These are phyloP conservation scores for Claviceps paspali DNA, from an alignment of 2,329 filamentous ascomycete species.

Conservation along the genomic window DNA sequence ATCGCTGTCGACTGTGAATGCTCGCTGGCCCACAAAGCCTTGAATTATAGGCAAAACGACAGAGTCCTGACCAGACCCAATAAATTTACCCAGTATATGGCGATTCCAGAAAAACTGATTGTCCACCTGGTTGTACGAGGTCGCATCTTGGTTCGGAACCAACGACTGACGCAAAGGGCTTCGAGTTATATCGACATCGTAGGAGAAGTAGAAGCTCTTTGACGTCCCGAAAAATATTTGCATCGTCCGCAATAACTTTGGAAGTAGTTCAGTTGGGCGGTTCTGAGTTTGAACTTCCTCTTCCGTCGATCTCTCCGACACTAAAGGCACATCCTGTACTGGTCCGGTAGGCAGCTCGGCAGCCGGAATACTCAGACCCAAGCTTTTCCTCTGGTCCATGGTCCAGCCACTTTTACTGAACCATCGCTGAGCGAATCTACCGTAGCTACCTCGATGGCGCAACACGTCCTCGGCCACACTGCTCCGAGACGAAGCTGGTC, in stretches of 20 bases:
- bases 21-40: slow-evolving; percentile 78
- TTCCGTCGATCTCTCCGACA: slow-evolving; percentile 22
- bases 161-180: slow-evolving; percentile 27
- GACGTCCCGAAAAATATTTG: slow-evolving; percentile 72
- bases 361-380: slow-evolving; percentile 45
- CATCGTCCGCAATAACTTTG: slow-evolving; percentile 71
- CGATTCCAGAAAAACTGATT: slow-evolving; percentile 84
- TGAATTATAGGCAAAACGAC: slow-evolving; percentile 76
- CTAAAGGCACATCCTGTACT: slow-evolving; percentile 8
- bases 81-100: slow-evolving; percentile 57
- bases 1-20: slow-evolving; percentile 56
- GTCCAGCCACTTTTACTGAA: slow-evolving; percentile 77
- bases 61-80: slow-evolving; percentile 53
- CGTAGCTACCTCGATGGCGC: slow-evolving; percentile 66
- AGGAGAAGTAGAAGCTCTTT: slow-evolving; percentile 85
- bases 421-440: slow-evolving; percentile 80
- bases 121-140: slow-evolving; percentile 60
- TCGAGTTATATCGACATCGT: slow-evolving; percentile 82
- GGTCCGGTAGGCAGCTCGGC: slow-evolving; percentile 7
- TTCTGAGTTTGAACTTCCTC: slow-evolving; percentile 16
- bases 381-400: slow-evolving; percentile 49
- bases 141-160: slow-evolving; percentile 17
- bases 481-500: slow-evolving; percentile 25
- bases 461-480: slow-evolving; percentile 85
- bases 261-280: slow-evolving; percentile 41